These are phyloP conservation scores for Russula sp. DNA, from an alignment of 768 basidiomycete species.

Conservation along the genomic window DNA sequence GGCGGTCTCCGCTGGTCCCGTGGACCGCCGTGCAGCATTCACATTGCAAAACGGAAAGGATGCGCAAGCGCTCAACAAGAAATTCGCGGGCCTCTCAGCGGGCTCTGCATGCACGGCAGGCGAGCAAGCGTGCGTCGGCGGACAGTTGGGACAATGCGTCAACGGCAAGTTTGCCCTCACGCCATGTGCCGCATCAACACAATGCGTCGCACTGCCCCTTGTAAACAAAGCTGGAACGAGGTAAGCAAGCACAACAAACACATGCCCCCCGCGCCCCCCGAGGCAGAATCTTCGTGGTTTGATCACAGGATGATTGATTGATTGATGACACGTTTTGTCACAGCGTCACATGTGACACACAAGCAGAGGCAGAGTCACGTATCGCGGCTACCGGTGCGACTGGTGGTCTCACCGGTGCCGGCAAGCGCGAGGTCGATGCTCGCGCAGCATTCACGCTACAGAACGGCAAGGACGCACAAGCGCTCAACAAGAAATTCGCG, in stretches of 20 bases:
- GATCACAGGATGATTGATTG: too few species aligned
- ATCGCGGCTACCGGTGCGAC: slow-evolving; percentile 24
- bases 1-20: slow-evolving; percentile 10
- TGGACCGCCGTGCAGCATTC: slow-evolving; percentile 21
- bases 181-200: slow-evolving; percentile 10
- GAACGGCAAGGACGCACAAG: slow-evolving; percentile 25
- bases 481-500: slow-evolving; percentile 23
- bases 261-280: too few species aligned
- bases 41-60: slow-evolving; percentile 22
- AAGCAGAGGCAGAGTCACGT: slow-evolving; percentile 23
- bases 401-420: slow-evolving; percentile 23
- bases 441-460: slow-evolving; percentile 19
- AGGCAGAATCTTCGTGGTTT: too few species aligned
- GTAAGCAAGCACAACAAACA: too few species aligned
- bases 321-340: too few species aligned
- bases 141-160: slow-evolving; percentile 23
- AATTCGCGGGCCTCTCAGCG: slow-evolving; percentile 21
- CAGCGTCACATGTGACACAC: slow-evolving; percentile 26
- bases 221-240: slow-evolving; percentile 29
- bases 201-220: slow-evolving; percentile 27
- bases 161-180: slow-evolving; percentile 18
- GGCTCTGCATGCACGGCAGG: slow-evolving; percentile 32
- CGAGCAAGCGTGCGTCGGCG: slow-evolving; percentile 21
- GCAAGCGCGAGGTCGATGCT: slow-evolving; percentile 3
- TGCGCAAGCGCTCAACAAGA: slow-evolving; percentile 24